phyloP scores from a whole-genome alignment of 2,329 filamentous ascomycete genomes.

The Erysiphe pulchra region DNA sequence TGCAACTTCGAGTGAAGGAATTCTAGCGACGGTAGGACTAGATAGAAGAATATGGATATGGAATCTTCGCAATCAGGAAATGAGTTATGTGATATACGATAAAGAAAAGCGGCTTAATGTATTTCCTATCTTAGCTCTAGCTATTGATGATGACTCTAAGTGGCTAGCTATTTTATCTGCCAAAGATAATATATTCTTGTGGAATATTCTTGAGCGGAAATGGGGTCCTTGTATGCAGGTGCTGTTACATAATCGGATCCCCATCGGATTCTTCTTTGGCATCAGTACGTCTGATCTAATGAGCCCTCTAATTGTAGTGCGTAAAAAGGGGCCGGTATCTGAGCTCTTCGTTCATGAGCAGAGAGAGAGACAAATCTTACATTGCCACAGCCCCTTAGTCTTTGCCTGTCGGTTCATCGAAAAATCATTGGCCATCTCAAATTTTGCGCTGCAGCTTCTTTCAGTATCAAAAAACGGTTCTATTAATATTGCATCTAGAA shows the following conservation, averaged over 20 bases:
- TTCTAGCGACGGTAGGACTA: slow-evolving; percentile 42
- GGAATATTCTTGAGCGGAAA: slow-evolving; percentile 29
- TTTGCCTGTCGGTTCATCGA: slow-evolving; percentile 14
- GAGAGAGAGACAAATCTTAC: slow-evolving; percentile 18
- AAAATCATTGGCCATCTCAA: slow-evolving; percentile 10
- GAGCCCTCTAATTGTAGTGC: slow-evolving; percentile 31
- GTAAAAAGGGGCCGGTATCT: slow-evolving; percentile 34
- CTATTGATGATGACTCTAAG: slow-evolving; percentile 35
- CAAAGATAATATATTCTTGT: slow-evolving; percentile 30
- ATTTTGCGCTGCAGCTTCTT: slow-evolving; percentile 16
- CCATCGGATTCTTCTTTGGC: slow-evolving; percentile 38
- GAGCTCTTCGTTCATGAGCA: slow-evolving; percentile 25
- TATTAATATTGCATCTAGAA: slow-evolving; percentile 21
- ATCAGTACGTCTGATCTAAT: slow-evolving; percentile 15
- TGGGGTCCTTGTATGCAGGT: slow-evolving; percentile 30
- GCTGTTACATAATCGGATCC: slow-evolving; percentile 29
- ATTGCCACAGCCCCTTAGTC: slow-evolving; percentile 27
- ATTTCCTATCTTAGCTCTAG: slow-evolving; percentile 34
- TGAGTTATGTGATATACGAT: slow-evolving; percentile 17
- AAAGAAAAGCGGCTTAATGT: slow-evolving; percentile 15
- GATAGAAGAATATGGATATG: slow-evolving; percentile 44
- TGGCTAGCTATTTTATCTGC: slow-evolving; percentile 42
- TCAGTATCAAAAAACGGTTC: slow-evolving; percentile 24
- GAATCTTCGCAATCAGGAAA: slow-evolving; percentile 22
- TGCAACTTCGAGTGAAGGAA: slow-evolving; percentile 32